Percentiles rank a stretch among this genome's conserved stretches.
phyloP scores from a whole-genome alignment of 441 rosid genomes.

The Populus hybrid region DNA sequence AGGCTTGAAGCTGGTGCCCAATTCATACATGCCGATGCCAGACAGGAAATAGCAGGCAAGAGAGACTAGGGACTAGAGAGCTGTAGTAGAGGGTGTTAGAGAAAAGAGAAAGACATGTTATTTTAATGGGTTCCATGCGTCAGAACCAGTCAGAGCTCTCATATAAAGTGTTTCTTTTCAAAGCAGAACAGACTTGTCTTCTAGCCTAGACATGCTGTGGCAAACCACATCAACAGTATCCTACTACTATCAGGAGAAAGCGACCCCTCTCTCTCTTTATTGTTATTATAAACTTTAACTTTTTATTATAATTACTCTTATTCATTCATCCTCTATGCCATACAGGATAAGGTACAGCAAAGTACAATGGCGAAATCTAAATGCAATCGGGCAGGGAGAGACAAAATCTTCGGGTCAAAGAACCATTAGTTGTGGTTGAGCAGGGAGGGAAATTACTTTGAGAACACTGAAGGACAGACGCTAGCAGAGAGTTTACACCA shows the following conservation, averaged over 20 bases:
- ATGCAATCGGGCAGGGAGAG: neutral
- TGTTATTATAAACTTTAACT: neutral
- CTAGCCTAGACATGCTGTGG: conserved; percentile 18
- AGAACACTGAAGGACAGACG: conserved; percentile 8
- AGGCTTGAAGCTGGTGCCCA: conserved; percentile 2
- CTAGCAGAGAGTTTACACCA: neutral
- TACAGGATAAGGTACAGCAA: neutral
- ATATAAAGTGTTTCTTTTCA: conserved; percentile 15
- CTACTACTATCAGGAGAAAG: conserved; percentile 23
- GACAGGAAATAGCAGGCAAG: conserved; percentile 4
- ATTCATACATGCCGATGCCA: neutral
- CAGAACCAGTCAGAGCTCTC: conserved; percentile 23
- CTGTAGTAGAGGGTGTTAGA: neutral
- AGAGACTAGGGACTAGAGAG: neutral
- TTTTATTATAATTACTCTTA: neutral
- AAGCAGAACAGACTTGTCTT: conserved; percentile 24
- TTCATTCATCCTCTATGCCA: neutral
- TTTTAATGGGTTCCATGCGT: conserved; percentile 15
- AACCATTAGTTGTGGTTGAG: neutral
- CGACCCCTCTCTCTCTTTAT: conserved; percentile 4
- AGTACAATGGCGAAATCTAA: neutral
- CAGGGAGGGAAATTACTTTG: neutral
- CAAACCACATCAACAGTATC: conserved; percentile 1
- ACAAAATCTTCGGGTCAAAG: neutral
- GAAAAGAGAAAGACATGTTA: neutral